Percentiles rank a stretch among this genome's conserved stretches.
phyloP scores from a whole-genome alignment of 345 rosid genomes.

The Linum trigynum region DNA sequence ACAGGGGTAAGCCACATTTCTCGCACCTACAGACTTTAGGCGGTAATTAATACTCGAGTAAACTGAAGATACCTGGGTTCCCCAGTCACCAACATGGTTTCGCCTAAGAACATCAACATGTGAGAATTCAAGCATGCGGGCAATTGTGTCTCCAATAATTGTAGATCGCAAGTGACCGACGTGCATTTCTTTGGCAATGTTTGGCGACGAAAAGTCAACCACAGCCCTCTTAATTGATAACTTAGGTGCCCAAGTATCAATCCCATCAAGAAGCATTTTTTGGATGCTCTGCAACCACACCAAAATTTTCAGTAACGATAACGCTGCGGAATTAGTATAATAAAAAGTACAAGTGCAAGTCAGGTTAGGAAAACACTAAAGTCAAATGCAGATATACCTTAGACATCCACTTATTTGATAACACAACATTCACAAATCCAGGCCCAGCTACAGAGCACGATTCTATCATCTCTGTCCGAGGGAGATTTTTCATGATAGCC shows the following conservation, averaged over 20 bases:
- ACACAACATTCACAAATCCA: constrained; percentile 74
- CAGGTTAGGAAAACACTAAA: background rate
- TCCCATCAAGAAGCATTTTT: constrained; percentile 70
- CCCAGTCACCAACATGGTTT: constrained; percentile 99
- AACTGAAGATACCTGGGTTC: constrained; percentile 72
- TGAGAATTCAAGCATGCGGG: constrained; percentile 91
- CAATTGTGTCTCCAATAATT: constrained; percentile 86
- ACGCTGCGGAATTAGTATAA: background rate
- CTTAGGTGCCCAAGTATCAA: constrained; percentile 80
- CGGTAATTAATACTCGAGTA: background rate
- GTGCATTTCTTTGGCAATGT: constrained; percentile 99
- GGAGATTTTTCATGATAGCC: constrained; percentile 71
- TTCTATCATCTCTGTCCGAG: constrained; percentile 70
- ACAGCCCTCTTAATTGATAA: constrained; percentile 60
- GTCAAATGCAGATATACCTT: constrained; percentile 38
- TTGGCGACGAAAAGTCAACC: constrained; percentile 98
- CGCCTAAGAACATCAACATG: constrained; percentile 83
- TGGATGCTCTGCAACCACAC: constrained; percentile 52
- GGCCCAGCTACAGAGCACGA: constrained; percentile 85
- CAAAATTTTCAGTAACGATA: constrained; percentile 6
- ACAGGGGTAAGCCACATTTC: background rate
- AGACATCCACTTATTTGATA: constrained; percentile 75
- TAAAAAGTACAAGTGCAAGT: background rate
- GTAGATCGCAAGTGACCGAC: constrained; percentile 97
- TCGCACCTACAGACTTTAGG: background rate